Evolutionary conservation across 2,329 filamentous ascomycete genomes (phyloP), one percentile per base, ranked within the genome.

Genomic region (Monilinia polystroma): DNA sequence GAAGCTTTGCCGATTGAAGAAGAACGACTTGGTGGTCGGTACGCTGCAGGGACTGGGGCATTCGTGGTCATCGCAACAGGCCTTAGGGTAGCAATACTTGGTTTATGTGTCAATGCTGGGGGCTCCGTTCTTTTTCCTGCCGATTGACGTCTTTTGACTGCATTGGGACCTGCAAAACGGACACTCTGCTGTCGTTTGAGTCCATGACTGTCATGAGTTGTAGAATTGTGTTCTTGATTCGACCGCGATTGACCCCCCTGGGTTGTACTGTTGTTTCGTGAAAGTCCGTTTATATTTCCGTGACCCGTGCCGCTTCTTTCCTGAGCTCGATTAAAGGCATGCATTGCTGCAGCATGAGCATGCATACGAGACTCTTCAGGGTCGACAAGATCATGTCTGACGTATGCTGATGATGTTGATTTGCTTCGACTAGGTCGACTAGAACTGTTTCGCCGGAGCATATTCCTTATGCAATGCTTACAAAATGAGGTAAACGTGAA

Each of bases 321-420:
- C 64, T 79, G 79, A n/a, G 84, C 83, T 68, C 83, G 80, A 8
- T 79, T 75, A 73, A 85, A 90, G 1, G 88, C 89, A 72, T 87
- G 79, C 45, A 80, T 78, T 10, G 88, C 88, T 29, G 88, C 88
- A 51, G 84, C 81, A 51, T 86, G 83, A 10, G 88, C 88, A 75
- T 90, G 85, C 64, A 84, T 80, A 59, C 84, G 81, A 2, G 84
- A 83, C 4, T 78, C 75, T 14, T 76, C 77, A 1, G 82, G 82
- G 70, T 82, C 78, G 55, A 87, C 83, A 62, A 82, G 78, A 60
- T 84, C 79, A 26, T 84, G 76, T 67, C 79, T 78, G 41, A 80
- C 79, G 60, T 80, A 80, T 41, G 80, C 77, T 45, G 83, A 84
- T 67, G 78, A 80, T n/a, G 80, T 80, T 8, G 85, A 87, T 73